Evolutionary conservation across 352 stramenopile species (phyloP), one percentile per base, ranked within the genome.

Genomic region (Phytophthora agathidicida): DNA sequence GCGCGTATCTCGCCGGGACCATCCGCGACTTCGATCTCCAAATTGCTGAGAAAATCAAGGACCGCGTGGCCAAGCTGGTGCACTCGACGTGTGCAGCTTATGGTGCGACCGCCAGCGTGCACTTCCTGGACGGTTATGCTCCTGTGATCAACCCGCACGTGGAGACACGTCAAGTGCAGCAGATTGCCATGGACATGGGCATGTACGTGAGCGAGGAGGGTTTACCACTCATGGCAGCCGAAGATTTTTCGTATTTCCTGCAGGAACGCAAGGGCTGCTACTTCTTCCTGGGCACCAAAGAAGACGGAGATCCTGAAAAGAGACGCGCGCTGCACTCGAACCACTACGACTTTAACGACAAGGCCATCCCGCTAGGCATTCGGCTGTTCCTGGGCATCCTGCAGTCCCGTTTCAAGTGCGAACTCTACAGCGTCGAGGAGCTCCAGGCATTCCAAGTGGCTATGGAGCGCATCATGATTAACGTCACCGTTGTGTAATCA

Each of bases 241-340:
- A 98, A 73, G 95, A 98, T 62, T 98, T 98, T 82, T 86, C 84
- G 11, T 98, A 96, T 65, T 95, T 80, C 51, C 48, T 95, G 23
- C 82, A 89, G 24, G 78, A 91, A 32, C 78, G 80, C 53, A 92
- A 92, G 47, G 86, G 86, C 33, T 95, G 86, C 56, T 93, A 91
- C 49, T 93, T 93, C 48, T 93, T 95, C 48, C 54, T 95, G 22
- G 86, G 86, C 27, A 94, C 83, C 14, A 93, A 91, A 50, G 83
- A 91, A 33, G 65, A 82, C 10, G 64, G 57, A 14, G 80, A 90
- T 42, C 41, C 73, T 14, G 71, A 80, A 31, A 83, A 87, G 43
- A 66, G 60, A 20, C 80, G 85, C 3, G 75, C 80, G 38, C 60
- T 94, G 45, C 85, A 94, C 69, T 93, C 83, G 68, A 80, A 89